Evolutionary conservation across 2,329 filamentous ascomycete genomes (phyloP), one percentile per base, ranked within the genome.

Genomic region (Zymoseptoria tritici): DNA sequence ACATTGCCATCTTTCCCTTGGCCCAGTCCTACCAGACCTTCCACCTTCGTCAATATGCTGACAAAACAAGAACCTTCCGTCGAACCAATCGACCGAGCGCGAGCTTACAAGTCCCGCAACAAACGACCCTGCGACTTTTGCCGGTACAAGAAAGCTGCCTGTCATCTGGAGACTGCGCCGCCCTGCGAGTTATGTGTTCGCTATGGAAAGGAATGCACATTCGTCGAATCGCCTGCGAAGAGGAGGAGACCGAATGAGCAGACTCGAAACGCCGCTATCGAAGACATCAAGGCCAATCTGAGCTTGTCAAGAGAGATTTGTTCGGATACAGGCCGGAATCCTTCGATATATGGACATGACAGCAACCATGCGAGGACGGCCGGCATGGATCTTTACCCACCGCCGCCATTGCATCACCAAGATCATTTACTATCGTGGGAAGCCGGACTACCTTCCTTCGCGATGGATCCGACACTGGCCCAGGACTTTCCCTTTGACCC

Each of bases 121-220:
- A 73, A 72, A 64, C 69, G 77, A 49, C 77, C 77, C 4, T 80
- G 77, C 66, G 77, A 79, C 63, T 78, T 78, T 64, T 79, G 77
- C 19, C 72, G 76, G 9, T 75, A 74, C 19, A 74, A 77, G 59
- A 77, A 79, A 63, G 75, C 77, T 1, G 77, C 77, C 9, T 79
- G 77, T 63, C 76, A 77, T 58, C 75, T 79, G 51, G 75, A 78
- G 22, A 66, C 62, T 8, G 62, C 69, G 13, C 77, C 77, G 16
- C 77, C 77, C 5, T 79, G 77, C 61, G 74, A 75, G 56, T 67
- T 78, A 8, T 79, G 77, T 58, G 67, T 73, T n/a, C 70, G 75
- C 8, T 76, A 78, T 61, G 72, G 72, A 61, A 74, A 74, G 42
- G 71, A 76, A 29, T 79, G 77, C 65, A 79, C 77, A 2, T 79